Base-by-base conservation (phyloP, 495 filamentous ascomycete species). In the Cercophora scortea region DNA sequence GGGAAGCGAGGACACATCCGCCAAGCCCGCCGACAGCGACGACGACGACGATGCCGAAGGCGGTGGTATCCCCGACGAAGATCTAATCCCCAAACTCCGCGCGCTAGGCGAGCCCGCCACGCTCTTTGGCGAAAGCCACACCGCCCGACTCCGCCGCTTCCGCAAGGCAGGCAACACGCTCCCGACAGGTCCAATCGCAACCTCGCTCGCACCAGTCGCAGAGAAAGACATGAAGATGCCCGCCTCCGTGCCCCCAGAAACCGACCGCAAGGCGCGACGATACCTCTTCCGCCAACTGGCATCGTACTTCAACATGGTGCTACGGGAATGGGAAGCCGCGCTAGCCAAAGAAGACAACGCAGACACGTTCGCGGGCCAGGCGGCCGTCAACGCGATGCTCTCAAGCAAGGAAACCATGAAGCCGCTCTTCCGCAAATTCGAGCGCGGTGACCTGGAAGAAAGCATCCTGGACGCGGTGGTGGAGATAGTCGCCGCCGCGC, bases 401-500 rank as follows among this genome's bases (percentile, higher is more conserved):
- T 86, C 89, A 57, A 87, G 86, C 42, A 79, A 84, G 56, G 84
- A 90, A 61, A 91, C 94, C 53, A 86, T 98, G 83, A 79, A 73
- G 44, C 93, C 93, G 0, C 73, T 98, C n/a, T 95, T 96, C 66
- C 83, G 84, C 32, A 87, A 89, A 53, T 86, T 98, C 53, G 90
- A 95, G 63, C 82, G 83, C 48, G 78, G 73, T 3, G 88, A 90
- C 38, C 63, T 97, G 6, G 86, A 90, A 49, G 82, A 88, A 51
- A 81, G 80, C 11, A 77, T 98, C 25, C 72, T 97, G 15, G 82
- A 84, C 55, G 88, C 91, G 10, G 77, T 98, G 9, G 82, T 92
- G n/a, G 92, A 96, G 71, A 97, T 98, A 58, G 90, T 96, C 13
- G 73, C 83, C 55, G 89, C 90, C 18, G 89, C 90, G 6, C 93